Evolutionary conservation across 2,329 filamentous ascomycete genomes (phyloP).

Genomic region (Fusarium marasasianum): DNA sequence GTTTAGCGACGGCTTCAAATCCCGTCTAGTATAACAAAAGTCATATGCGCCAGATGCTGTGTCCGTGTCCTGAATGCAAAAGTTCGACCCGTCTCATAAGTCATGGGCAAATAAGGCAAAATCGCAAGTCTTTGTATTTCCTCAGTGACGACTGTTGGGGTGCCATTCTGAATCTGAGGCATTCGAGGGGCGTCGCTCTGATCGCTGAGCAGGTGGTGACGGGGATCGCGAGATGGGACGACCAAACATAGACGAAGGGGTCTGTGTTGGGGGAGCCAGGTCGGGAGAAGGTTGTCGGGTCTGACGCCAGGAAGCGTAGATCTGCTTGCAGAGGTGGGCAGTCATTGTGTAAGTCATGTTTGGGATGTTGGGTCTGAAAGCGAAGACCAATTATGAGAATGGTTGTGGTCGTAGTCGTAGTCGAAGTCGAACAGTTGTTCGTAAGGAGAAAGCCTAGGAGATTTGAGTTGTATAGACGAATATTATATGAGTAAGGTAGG

Average conservation of each 20-base stretch:
- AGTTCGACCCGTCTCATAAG: slow-evolving; percentile 8
- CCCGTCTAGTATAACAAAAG: slow-evolving; percentile 5
- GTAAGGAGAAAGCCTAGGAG: not conserved
- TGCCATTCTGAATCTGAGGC: slow-evolving; percentile 41
- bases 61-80: slow-evolving; percentile 18
- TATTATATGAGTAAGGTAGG: not conserved
- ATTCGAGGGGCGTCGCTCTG: slow-evolving; percentile 39
- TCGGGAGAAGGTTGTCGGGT: slow-evolving; percentile 54
- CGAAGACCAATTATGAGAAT: not conserved
- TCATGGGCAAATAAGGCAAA: slow-evolving; percentile 9
- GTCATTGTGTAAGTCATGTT: slow-evolving; percentile 71
- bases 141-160: slow-evolving; percentile 32
- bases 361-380: not conserved
- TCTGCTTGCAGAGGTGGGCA: slow-evolving; percentile 68
- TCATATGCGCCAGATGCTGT: slow-evolving; percentile 21
- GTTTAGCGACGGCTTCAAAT: not conserved
- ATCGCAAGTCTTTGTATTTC: not conserved
- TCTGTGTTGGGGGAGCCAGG: slow-evolving; percentile 42
- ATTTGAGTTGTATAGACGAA: not conserved
- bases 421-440: not conserved
- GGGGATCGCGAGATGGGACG: slow-evolving; percentile 41
- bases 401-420: not conserved
- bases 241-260: slow-evolving; percentile 36
- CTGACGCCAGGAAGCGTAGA: slow-evolving; percentile 68
- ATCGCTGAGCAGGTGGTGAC: slow-evolving; percentile 40